Conservation (phyloP, 345 rosid species). For the Pugionium dolabratum region DNA sequence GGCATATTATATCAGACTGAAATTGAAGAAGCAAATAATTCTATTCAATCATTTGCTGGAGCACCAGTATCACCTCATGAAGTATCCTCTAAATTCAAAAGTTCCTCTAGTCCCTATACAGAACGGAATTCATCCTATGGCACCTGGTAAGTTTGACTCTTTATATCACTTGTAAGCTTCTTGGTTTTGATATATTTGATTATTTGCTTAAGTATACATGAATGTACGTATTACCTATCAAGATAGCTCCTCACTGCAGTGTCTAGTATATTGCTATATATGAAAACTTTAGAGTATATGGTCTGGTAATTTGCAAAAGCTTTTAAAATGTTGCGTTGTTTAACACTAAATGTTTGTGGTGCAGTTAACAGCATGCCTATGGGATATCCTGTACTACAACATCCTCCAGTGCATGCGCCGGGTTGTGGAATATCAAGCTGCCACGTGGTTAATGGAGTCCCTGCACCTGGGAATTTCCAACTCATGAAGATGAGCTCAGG, state of each 20-base stretch:
- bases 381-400: constrained; percentile 96
- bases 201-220: neutral
- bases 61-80: constrained; percentile 91
- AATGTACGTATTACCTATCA: neutral
- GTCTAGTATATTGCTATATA: no score
- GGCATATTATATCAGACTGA: constrained; percentile 91
- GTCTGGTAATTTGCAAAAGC: no score
- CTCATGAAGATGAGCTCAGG: constrained; percentile 47
- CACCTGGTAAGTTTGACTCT: constrained; percentile 50
- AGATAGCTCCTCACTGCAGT: no score
- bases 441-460: constrained; percentile 96
- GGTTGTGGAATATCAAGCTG: constrained; percentile 85
- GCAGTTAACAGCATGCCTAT: constrained; percentile 97
- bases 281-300: no score
- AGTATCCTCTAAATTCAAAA: constrained; percentile 54
- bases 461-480: constrained; percentile 88
- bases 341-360: constrained; percentile 57
- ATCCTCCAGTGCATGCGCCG: constrained; percentile 76
- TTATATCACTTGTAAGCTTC: constrained; percentile 10
- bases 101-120: constrained; percentile 84
- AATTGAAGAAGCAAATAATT: constrained; percentile 86
- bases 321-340: constrained; percentile 29
- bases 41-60: constrained; percentile 89
- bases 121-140: constrained; percentile 74
- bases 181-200: neutral